Conservation (phyloP, 257 asterid genomes). For the Solanum clarkiae region DNA sequence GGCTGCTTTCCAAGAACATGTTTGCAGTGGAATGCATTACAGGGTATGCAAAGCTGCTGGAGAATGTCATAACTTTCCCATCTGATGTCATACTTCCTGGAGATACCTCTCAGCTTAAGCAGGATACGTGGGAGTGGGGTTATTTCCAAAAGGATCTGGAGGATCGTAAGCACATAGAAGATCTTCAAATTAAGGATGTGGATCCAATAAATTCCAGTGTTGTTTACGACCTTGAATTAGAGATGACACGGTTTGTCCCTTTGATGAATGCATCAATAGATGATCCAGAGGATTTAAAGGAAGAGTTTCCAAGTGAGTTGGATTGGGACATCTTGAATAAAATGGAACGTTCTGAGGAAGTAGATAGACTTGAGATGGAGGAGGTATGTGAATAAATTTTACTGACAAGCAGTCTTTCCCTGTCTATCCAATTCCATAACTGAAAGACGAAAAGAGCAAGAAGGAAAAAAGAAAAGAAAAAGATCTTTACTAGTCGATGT, state of each 20-base stretch:
- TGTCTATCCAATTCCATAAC: neutral
- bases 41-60: constrained; percentile 59
- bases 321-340: constrained; percentile 83
- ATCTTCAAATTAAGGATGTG: constrained; percentile 19
- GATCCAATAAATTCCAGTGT: constrained; percentile 36
- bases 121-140: constrained; percentile 70
- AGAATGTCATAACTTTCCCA: constrained; percentile 68
- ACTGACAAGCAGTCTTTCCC: neutral
- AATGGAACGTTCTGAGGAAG: constrained; percentile 80
- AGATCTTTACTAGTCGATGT: neutral
- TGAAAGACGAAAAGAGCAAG: neutral
- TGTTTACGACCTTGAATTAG: constrained; percentile 63
- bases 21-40: constrained; percentile 67
- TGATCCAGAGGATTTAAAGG: constrained; percentile 24
- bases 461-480: neutral
- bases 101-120: constrained; percentile 45
- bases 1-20: constrained; percentile 72
- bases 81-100: constrained; percentile 79
- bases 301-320: constrained; percentile 42
- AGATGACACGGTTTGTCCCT: constrained; percentile 21
- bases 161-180: constrained; percentile 19
- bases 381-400: constrained; percentile 47
- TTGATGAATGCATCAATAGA: constrained; percentile 27
- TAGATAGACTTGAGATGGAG: constrained; percentile 64
- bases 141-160: constrained; percentile 41